Percentiles rank a stretch among this genome's conserved stretches.
Conservation (phyloP, 805 yeast genomes). For the Ogataea kodamae region DNA sequence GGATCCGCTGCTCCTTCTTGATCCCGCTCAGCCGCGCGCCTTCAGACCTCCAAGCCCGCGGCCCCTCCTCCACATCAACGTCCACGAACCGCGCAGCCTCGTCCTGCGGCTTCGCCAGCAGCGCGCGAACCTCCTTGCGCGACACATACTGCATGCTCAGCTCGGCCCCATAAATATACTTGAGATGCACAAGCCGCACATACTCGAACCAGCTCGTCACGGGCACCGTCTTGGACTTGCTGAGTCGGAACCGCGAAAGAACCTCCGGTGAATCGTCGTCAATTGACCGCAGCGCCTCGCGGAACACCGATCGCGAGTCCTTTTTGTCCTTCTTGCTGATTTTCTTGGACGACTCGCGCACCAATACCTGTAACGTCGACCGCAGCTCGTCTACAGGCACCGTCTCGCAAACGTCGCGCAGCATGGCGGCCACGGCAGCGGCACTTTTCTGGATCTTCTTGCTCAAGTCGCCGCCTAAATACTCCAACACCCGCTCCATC, state of each 20-base stretch:
- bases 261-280: conserved; percentile 22
- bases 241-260: conserved; percentile 37
- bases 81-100: conserved; percentile 9
- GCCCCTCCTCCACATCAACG: conserved; percentile 13
- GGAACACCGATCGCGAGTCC: conserved; percentile 54
- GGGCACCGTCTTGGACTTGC: conserved; percentile 43
- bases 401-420: conserved; percentile 48
- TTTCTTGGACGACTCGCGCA: conserved; percentile 52
- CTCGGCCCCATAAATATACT: conserved; percentile 51
- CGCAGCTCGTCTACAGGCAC: conserved; percentile 37
- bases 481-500: conserved; percentile 38
- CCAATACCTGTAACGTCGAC: conserved; percentile 39
- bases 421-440: conserved; percentile 52
- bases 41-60: conserved; percentile 18
- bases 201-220: conserved; percentile 51
- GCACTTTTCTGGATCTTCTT: conserved; percentile 52
- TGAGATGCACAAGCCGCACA: conserved; percentile 44
- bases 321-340: conserved; percentile 61
- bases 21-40: conserved; percentile 19
- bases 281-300: conserved; percentile 53
- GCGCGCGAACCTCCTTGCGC: conserved; percentile 23
- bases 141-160: conserved; percentile 45
- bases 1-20: conserved; percentile 25
- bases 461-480: conserved; percentile 36
- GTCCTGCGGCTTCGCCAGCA: conserved; percentile 21